Base-by-base conservation (phyloP, 306 rosid genomes). In the Vigna radiata region DNA sequence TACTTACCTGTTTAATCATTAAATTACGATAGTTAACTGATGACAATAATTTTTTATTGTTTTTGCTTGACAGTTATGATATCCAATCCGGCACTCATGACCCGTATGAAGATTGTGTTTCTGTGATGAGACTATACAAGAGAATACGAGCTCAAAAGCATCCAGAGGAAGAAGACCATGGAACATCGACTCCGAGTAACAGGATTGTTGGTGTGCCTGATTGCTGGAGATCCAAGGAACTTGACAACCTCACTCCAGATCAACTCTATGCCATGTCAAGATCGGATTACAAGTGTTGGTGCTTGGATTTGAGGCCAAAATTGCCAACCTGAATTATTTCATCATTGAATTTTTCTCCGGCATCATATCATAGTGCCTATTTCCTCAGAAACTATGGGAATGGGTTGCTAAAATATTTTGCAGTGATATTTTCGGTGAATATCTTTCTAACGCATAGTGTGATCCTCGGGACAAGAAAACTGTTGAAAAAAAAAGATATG, bases 91-190 rank as follows among this genome's bases (percentile, higher is more conserved):
- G 88, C 61, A 44, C 56, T 52, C 97, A 93, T 54, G 89, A 93
- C 65, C 98, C 96, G 0, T 89, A 73, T 36, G 92, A 88, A 86
- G 96, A 89, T 72, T 83, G 91, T 69, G 83, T 91, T 70, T 89
- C 97, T 52, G 93, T 48, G 6, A 88, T 91, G 97, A 87, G 97
- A 78, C 84, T 93, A 23, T 93, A 88, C 64, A 93, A 89, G 86
- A 91, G 91, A 77, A 86, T 93, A 18, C 87, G 91, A 6, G 86
- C 73, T 8, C 81, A 86, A 36, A 68, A 67, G 58, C 97, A 93
- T 74, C 64, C 13, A 50, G 84, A 67, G 41, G 82, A 76, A 76
- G 33, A 29, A 29, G 78, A 78, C 65, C 75, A 14, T 33, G 65
- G 65, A 47, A 72, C 82, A 6, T 72, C 56, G 17, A 41, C 72